These are phyloP conservation scores for Saccharomyces cerevisiae DNA, from an alignment of 805 yeast genomes.

Conservation along the genomic window DNA sequence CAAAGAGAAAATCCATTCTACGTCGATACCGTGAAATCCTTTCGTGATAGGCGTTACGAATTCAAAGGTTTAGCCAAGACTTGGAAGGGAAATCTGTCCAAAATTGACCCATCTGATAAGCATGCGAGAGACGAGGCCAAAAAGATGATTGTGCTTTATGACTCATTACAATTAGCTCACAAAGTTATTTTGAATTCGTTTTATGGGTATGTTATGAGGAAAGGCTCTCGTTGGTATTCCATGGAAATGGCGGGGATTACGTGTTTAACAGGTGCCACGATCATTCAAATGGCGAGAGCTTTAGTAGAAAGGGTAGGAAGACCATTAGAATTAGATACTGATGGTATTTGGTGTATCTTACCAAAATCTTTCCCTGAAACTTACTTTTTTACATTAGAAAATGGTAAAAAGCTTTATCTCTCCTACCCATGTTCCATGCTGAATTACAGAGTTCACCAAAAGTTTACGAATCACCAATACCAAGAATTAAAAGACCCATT, in stretches of 20 bases:
- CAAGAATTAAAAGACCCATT: slow-evolving; percentile 74
- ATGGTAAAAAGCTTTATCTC: slow-evolving; percentile 67
- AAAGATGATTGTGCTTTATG: slow-evolving; percentile 89
- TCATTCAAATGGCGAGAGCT: slow-evolving; percentile 92
- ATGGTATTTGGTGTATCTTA: slow-evolving; percentile 98
- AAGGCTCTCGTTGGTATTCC: slow-evolving; percentile 98
- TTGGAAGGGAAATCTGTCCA: slow-evolving; percentile 77
- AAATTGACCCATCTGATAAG: slow-evolving; percentile 45
- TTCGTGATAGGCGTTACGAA: slow-evolving; percentile 93
- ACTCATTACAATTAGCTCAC: slow-evolving; percentile 92
- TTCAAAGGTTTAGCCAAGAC: slow-evolving; percentile 88
- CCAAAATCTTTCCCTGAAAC: slow-evolving; percentile 93
- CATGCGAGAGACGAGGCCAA: slow-evolving; percentile 78
- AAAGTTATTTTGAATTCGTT: slow-evolving; percentile 93
- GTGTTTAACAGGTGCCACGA: slow-evolving; percentile 94
- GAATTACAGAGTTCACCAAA: slow-evolving; percentile 82
- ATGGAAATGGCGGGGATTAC: slow-evolving; percentile 99
- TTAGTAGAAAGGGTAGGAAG: slow-evolving; percentile 89
- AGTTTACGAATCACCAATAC: slow-evolving; percentile 90
- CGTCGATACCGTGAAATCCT: slow-evolving; percentile 85
- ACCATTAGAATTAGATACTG: slow-evolving; percentile 94
- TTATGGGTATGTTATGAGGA: slow-evolving; percentile 97
- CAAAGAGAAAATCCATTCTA: slow-evolving; percentile 97
- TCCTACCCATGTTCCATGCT: slow-evolving; percentile 96
- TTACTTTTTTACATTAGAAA: slow-evolving; percentile 56